Evolutionary conservation across 495 filamentous ascomycete genomes (phyloP), one percentile per base, ranked within the genome.

Genomic region (Neurospora tetraspora): DNA sequence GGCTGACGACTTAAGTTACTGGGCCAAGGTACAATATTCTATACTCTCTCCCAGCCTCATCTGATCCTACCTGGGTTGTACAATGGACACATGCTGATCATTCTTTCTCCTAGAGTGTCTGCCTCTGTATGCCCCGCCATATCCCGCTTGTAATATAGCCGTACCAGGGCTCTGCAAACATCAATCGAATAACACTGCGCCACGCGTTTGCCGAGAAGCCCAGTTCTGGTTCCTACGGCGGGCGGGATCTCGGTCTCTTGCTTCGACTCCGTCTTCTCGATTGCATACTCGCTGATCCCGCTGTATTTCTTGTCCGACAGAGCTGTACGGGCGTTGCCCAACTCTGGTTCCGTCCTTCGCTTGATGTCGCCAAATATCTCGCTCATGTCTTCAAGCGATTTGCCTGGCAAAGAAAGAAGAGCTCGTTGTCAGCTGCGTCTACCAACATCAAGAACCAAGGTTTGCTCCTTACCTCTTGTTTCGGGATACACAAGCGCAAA

Each of bases 341-440:
- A 0, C 53, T 65, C 53, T 65, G 12, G 53, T 18, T 65, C 27
- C 1, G 14, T 65, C 27, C 6, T 65, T 65, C 53, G 53, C 61
- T 74, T 42, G 38, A 78, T 74, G 31, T 80, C 76, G 0, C 73
- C 77, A 65, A 87, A 87, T 12, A 86, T 80, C 18, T 83, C 80
- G 45, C 86, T 85, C 8, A 88, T 85, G 72, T 87, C 82, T 74
- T 89, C 87, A 10, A 89, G 80, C 1, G 85, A 85, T 76, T 82
- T 82, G 8, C 80, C 79, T 79, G 47, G 20, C 3, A 45, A 9
- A 16, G 27, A 36, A 36, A 34, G 6, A 16, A 31, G 14, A 34
- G 2, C 5, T 42, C 3, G 14, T 69, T 38, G 74, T 34, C 76
- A 70, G 61, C 68, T 53, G 2, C 31, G 43, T 69, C 31, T 59